Conservation (phyloP, 768 basidiomycete species). For the Thelephora aurantiotincta region DNA sequence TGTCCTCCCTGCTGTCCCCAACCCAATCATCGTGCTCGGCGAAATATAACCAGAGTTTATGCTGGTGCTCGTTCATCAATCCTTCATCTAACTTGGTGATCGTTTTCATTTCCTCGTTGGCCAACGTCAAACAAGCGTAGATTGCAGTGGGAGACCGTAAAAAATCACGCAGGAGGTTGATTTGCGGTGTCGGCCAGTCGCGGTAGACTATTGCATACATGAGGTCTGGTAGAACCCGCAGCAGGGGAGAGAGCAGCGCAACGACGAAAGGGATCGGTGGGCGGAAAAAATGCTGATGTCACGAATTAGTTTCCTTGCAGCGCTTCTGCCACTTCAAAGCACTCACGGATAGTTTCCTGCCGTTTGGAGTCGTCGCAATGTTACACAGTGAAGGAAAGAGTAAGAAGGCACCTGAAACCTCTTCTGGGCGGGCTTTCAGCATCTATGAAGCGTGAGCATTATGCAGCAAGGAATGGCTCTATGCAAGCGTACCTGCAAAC, state of each 20-base stretch:
- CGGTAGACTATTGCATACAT: conserved; percentile 30
- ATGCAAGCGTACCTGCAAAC: conserved; percentile 31
- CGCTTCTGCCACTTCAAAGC: not conserved
- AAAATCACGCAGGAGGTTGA: conserved; percentile 31
- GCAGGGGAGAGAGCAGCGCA: conserved; percentile 28
- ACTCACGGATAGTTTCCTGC: conserved; percentile 41
- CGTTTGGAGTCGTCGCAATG: conserved; percentile 54
- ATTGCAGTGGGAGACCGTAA: conserved; percentile 38
- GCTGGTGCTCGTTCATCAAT: conserved; percentile 24
- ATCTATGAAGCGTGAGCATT: conserved; percentile 21
- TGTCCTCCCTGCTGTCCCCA: conserved; percentile 32
- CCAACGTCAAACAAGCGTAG: conserved; percentile 43
- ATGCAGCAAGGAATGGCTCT: not conserved
- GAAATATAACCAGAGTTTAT: conserved; percentile 39
- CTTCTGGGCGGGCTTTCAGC: conserved; percentile 28
- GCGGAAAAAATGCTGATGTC: conserved; percentile 30
- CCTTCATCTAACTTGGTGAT: conserved; percentile 38
- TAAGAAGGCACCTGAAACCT: conserved; percentile 33
- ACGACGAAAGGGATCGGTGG: conserved; percentile 30
- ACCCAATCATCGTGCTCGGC: conserved; percentile 59
- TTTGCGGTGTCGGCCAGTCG: conserved; percentile 34
- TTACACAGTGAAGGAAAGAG: conserved; percentile 60
- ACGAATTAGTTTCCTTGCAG: not conserved
- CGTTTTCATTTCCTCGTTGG: conserved; percentile 50
- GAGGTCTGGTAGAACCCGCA: conserved; percentile 23